Evolutionary conservation across 176 grass and related monocot species (phyloP), one percentile per base, ranked within the genome.

Genomic region (Oryza rufipogon): DNA sequence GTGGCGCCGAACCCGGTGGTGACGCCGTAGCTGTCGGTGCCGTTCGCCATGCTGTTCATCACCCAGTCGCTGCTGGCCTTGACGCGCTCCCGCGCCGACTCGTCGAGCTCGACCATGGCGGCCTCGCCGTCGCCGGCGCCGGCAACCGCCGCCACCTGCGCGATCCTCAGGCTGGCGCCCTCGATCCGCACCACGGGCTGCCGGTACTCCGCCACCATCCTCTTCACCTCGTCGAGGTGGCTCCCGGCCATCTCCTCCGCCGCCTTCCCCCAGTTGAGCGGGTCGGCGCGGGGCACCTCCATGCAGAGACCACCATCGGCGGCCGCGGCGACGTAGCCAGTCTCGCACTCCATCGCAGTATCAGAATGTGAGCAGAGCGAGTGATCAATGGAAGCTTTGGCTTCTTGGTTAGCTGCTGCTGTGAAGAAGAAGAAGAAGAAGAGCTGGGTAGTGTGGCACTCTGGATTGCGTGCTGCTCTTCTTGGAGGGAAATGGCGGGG

Each of bases 1-100:
- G 96, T 98, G 65, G 96, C 96, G 13, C 96, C 96, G 44, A 98
- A 98, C 0, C 96, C 96, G 4, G 95, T 98, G 66, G 96, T 98
- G 68, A 98, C 93, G 19, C 95, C 96, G 81, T 98, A 98, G 88
- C 93, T 94, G 79, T 98, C 96, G 68, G 91, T 98, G 75, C 96
- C 96, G 22, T 92, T 91, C 52, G 68, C 80, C 96, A 98, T 91
- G 79, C 92, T 92, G 70, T 64, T 80, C 87, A 98, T 80, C 41
- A 98, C 93, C 96, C 96, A 98, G 39, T 90, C 89, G 68, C 85
- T 95, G 84, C 96, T 98, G 25, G 85, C 92, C 85, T 89, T 91
- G 68, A 98, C 96, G 11, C 96, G 81, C 7, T 32, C 87, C 4
- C 92, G 88, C 0, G 91, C 89, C 2, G 91, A 80, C 68, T 98